phyloP scores from a whole-genome alignment of 805 yeast genomes.

The Clavispora fructus region DNA sequence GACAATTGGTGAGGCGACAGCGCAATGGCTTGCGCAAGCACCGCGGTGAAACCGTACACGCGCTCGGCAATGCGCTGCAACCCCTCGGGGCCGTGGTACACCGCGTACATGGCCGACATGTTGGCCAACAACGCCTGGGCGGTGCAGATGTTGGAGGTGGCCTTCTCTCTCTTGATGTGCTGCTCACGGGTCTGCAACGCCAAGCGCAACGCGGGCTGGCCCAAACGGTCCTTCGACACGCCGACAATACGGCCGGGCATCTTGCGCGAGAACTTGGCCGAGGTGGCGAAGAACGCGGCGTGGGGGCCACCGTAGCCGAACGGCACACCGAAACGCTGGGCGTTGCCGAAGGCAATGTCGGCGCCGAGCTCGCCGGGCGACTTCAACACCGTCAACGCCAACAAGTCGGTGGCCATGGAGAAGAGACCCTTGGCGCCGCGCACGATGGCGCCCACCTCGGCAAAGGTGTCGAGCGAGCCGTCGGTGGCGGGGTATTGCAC shows the following conservation, averaged over 20 bases:
- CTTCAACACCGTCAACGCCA: slow-evolving; percentile 79
- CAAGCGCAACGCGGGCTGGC: slow-evolving; percentile 81
- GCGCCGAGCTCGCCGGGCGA: slow-evolving; percentile 87
- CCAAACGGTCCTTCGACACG: slow-evolving; percentile 84
- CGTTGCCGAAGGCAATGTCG: slow-evolving; percentile 85
- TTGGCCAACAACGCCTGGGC: slow-evolving; percentile 96
- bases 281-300: slow-evolving; percentile 93
- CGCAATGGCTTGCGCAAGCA: slow-evolving; percentile 58
- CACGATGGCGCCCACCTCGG: slow-evolving; percentile 54
- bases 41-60: slow-evolving; percentile 66
- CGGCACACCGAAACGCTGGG: slow-evolving; percentile 97
- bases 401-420: slow-evolving; percentile 84
- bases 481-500: slow-evolving; percentile 89
- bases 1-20: slow-evolving; percentile 39
- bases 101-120: slow-evolving; percentile 92
- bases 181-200: slow-evolving; percentile 98
- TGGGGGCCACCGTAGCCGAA: slow-evolving; percentile 99
- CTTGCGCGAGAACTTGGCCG: slow-evolving; percentile 75
- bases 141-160: slow-evolving; percentile 96
- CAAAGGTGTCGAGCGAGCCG: slow-evolving; percentile 53
- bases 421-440: slow-evolving; percentile 69
- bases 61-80: slow-evolving; percentile 71
- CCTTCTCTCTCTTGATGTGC: slow-evolving; percentile 95
- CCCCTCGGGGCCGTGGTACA: slow-evolving; percentile 92
- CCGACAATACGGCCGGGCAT: slow-evolving; percentile 97